Evolutionary conservation across 2,329 filamentous ascomycete species (phyloP), one percentile per base, ranked within the genome.

Genomic region (Nigrospora oryzae): DNA sequence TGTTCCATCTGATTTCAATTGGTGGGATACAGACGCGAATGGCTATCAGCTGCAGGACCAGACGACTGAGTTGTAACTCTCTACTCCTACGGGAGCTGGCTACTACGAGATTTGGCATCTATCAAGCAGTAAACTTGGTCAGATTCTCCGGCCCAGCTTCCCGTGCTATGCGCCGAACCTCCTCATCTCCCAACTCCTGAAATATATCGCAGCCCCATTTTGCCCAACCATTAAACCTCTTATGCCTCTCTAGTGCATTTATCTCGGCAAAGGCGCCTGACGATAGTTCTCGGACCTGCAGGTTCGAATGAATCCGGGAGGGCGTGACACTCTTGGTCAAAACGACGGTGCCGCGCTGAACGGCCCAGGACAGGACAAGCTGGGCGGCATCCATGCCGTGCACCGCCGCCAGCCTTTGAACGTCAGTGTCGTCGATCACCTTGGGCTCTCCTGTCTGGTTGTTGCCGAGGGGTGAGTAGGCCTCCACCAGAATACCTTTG

Each of bases 381-480:
- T 67, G 64, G 5, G 69, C 73, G 10, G 66, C 64, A 39, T 61
- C 57, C 11, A 58, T 33, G 28, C 61, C 64, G 3, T 70, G 56
- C 43, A 67, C 60, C 49, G 69, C 66, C 28, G 69, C 71, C 36
- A 76, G 62, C 41, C 68, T 65, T 48, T 69, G 63, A 17, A 78
- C 65, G 32, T 67, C 63, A 6, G 67, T 63, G 46, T 72, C 73
- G 52, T 73, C 71, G 46, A 78, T 63, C 3, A 71, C 66, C 23
- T 71, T 66, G 10, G 72, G 66, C 49, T 69, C 55, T 13, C 56
- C 60, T 4, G 56, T 59, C 45, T 60, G 57, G 61, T 77, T 79
- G 62, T 77, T 78, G 13, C 73, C 81, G 17, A 84, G 73, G 4
- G 81, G 81, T 36, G 77, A 83, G 63, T 84, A 84, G 5, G 80